A percentile compares a stretch with the other conserved stretches of the same genome.
phyloP scores from a whole-genome alignment of 176 grass and related monocot species.

The Sorghum bicolor region DNA sequence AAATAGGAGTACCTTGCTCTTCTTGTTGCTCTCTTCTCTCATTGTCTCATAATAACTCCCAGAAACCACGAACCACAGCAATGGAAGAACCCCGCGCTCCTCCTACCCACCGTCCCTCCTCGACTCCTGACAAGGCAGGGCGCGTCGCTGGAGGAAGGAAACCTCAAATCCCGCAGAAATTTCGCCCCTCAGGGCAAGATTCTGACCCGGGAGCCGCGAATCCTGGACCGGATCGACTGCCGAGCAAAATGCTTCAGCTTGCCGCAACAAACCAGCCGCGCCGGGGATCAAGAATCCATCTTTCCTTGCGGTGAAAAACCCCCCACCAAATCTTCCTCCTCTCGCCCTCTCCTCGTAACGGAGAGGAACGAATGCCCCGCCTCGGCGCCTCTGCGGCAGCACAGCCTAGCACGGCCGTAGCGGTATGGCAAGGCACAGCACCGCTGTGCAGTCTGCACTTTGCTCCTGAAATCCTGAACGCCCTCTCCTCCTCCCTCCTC shows the following conservation, averaged over 20 bases:
- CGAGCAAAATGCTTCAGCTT: background rate
- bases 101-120: background rate
- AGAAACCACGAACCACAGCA: background rate
- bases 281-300: conserved; percentile 29
- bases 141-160: background rate
- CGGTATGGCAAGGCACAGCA: background rate
- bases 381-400: background rate
- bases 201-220: background rate
- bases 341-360: background rate
- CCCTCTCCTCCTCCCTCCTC: background rate
- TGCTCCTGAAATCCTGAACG: conserved; percentile 14
- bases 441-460: background rate
- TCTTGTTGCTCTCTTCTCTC: conserved; percentile 68
- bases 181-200: background rate
- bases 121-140: background rate
- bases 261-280: conserved; percentile 16
- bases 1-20: conserved; percentile 88
- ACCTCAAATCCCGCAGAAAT: conserved; percentile 31
- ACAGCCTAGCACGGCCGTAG: background rate
- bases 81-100: background rate
- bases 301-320: background rate
- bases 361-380: background rate
- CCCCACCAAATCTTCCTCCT: background rate
- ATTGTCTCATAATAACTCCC: conserved; percentile 66
- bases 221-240: background rate